phyloP scores from a whole-genome alignment of 805 yeast genomes.

The Suhomyces emberorum region DNA sequence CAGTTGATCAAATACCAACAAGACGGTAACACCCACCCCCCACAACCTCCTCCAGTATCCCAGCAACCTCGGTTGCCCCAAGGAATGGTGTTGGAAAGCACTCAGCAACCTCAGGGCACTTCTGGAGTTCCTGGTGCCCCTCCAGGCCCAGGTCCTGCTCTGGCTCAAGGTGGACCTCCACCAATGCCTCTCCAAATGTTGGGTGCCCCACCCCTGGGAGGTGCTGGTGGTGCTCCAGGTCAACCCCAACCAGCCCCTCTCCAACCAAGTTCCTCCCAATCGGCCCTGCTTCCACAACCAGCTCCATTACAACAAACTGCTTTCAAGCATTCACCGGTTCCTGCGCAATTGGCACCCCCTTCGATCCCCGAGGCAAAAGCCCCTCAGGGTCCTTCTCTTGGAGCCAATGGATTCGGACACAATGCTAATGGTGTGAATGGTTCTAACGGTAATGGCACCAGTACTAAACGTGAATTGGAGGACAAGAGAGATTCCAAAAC shows the following conservation, averaged over 20 bases:
- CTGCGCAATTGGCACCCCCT: constrained; percentile 4
- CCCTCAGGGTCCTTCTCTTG: constrained; percentile 3
- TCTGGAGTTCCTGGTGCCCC: constrained; percentile 2
- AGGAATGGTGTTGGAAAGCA: constrained; percentile 57
- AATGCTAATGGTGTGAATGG: constrained; percentile 3
- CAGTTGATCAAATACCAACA: constrained; percentile 73
- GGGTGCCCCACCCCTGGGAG: constrained; percentile 5
- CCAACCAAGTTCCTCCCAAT: constrained; percentile 9
- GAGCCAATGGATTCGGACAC: constrained; percentile 1
- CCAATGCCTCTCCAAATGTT: constrained; percentile 2
- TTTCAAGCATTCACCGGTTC: constrained; percentile 3
- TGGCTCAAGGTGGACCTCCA: not conserved
- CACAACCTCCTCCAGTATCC: constrained; percentile 64
- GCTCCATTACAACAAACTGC: constrained; percentile 11
- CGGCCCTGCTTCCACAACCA: constrained; percentile 13
- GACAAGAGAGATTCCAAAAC: constrained; percentile 32
- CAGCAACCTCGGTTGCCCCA: constrained; percentile 63
- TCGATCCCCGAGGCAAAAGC: constrained; percentile 1
- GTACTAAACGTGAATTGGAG: constrained; percentile 42
- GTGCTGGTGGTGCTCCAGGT: constrained; percentile 11
- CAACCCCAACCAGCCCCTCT: constrained; percentile 15
- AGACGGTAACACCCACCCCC: constrained; percentile 61
- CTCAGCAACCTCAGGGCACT: constrained; percentile 24
- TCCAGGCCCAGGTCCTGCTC: constrained; percentile 9
- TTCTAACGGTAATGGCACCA: too few species aligned